Evolutionary conservation across 2,329 filamentous ascomycete genomes (phyloP), one percentile per base, ranked within the genome.

Genomic region (Colletotrichum costaricense): DNA sequence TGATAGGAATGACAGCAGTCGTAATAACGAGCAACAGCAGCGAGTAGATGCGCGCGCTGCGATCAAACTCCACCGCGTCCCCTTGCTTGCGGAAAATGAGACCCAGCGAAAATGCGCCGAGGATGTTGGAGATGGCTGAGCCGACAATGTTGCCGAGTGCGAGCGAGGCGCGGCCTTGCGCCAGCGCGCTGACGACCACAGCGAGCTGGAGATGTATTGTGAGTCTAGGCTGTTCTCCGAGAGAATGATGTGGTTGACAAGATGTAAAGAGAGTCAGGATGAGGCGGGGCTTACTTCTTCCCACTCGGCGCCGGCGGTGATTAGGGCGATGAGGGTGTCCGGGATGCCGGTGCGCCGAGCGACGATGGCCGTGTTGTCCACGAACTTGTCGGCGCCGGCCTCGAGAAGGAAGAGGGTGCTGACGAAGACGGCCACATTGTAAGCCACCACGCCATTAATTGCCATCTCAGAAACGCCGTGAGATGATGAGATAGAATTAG

Each of bases 271-370:
- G 28, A 11, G 1, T 11, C 12, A 14, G 22, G 63, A 38, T 38
- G 35, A 5, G 16, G 5, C 38, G 46, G 7, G 16, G 60, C 76
- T 58, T 77, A 87, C 86, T 83, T 89, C 87, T 83, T 90, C 88
- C 83, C 85, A 90, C 80, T 89, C 88, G 55, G 84, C 87, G 22
- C 87, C 88, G 14, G 85, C 87, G 3, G 87, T 89, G 46, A 90
- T 80, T 8, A 90, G 81, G 4, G 83, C 86, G 73, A 90, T 84
- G 30, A 89, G 65, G 3, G 86, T 85, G 35, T 84, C 82, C 1
- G 87, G 84, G 14, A 90, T 79, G 19, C 84, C 84, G 1, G 85
- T 78, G 2, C 84, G 84, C 38, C 78, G 80, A 11, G 86, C 87
- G 14, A 89, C 79, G 42, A 84, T 81, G 7, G 85, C 85, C 6